Conservation (phyloP, 2,329 filamentous ascomycete genomes). For the Arthrobotrys megalospora region DNA sequence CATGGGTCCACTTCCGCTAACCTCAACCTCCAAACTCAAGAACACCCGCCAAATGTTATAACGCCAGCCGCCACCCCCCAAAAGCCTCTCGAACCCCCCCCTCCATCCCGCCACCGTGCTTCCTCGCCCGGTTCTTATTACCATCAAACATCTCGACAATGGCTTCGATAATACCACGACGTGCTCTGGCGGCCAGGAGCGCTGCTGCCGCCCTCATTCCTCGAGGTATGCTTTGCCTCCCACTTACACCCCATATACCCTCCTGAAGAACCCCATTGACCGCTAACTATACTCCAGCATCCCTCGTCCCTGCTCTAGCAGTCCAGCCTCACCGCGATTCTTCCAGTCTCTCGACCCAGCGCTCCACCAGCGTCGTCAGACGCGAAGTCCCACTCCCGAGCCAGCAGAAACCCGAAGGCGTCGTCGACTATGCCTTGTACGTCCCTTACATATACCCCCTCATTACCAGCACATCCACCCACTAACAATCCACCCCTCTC, state of each 20-base stretch:
- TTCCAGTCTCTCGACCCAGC: conserved; percentile 31
- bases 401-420: conserved; percentile 84
- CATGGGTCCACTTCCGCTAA: conserved; percentile 46
- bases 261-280: neutral
- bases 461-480: neutral
- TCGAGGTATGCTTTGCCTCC: conserved; percentile 39
- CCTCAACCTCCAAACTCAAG: conserved; percentile 43
- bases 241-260: neutral
- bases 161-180: conserved; percentile 59
- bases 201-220: conserved; percentile 54
- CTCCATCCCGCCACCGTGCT: conserved; percentile 30
- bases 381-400: conserved; percentile 83
- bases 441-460: conserved; percentile 66
- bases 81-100: neutral
- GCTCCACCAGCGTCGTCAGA: conserved; percentile 66
- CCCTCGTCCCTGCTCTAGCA: conserved; percentile 49
- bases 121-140: neutral
- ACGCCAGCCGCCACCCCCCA: conserved; percentile 22
- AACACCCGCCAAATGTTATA: conserved; percentile 43
- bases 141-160: conserved; percentile 32
- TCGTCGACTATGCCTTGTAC: conserved; percentile 88
- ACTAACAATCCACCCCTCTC: conserved; percentile 29
- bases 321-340: conserved; percentile 43
- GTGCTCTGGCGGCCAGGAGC: conserved; percentile 51
- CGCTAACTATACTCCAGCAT: conserved; percentile 35